A percentile compares a stretch with the other conserved stretches of the same genome.
phyloP scores from a whole-genome alignment of 2,329 filamentous ascomycete genomes.

The Exserohilum turcica region DNA sequence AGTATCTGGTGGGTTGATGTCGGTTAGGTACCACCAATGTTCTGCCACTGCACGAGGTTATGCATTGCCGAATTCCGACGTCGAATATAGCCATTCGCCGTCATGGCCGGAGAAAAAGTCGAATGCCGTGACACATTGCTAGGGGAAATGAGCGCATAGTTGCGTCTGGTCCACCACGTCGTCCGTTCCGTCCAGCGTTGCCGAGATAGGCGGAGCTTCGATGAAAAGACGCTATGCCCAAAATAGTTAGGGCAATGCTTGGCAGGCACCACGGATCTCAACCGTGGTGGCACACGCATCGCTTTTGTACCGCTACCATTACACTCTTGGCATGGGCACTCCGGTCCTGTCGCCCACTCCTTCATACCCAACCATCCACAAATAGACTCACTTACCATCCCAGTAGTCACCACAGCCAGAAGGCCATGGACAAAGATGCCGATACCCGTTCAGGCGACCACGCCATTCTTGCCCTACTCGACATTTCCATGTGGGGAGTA shows the following conservation, averaged over 20 bases:
- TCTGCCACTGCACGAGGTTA: background rate
- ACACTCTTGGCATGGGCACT: background rate
- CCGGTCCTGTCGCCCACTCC: background rate
- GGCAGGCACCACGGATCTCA: background rate
- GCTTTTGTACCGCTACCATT: background rate
- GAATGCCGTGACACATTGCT: background rate
- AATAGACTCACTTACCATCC: background rate
- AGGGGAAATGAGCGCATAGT: background rate
- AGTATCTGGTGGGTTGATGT: background rate
- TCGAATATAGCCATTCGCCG: background rate
- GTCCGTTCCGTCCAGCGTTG: background rate
- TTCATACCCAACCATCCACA: background rate
- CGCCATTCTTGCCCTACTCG: background rate
- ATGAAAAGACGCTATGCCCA: background rate
- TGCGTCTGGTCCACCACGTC: background rate
- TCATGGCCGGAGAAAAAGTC: background rate
- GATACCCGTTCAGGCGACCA: slow-evolving; percentile 5
- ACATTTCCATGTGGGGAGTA: background rate
- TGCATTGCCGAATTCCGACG: slow-evolving; percentile 4
- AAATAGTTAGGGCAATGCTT: background rate
- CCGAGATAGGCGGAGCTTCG: background rate
- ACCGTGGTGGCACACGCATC: background rate
- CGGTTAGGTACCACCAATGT: background rate
- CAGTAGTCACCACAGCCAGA: background rate
- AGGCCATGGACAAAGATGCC: slow-evolving; percentile 2